Conservation (phyloP, 2,329 filamentous ascomycete species). For the Colletotrichum navitas region DNA sequence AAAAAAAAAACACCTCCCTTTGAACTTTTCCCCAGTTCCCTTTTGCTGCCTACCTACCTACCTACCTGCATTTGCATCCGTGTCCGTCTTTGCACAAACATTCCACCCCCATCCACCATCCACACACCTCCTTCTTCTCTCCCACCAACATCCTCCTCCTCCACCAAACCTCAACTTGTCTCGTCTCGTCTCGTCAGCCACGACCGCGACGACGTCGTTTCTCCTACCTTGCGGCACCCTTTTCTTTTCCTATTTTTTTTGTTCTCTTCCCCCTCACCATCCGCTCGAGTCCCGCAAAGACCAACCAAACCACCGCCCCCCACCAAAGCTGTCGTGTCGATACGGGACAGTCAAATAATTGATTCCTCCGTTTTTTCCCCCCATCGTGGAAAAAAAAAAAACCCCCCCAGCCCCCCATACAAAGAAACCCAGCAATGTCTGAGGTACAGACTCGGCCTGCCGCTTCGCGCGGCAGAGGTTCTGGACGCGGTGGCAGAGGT, state of each 20-base stretch:
- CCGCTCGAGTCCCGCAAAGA: slow-evolving; percentile 46
- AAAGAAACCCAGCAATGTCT: slow-evolving; percentile 74
- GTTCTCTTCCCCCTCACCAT: slow-evolving; percentile 42
- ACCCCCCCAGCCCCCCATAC: slow-evolving; percentile 26
- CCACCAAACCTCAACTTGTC: slow-evolving; percentile 45
- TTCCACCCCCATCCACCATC: slow-evolving; percentile 44
- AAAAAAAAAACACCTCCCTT: slow-evolving; percentile 37
- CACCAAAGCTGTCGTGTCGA: slow-evolving; percentile 41
- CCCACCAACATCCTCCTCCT: slow-evolving; percentile 42
- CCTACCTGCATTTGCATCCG: slow-evolving; percentile 18
- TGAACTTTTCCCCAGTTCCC: slow-evolving; percentile 40
- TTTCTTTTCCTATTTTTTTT: slow-evolving; percentile 47
- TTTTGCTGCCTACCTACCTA: background rate
- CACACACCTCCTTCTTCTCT: slow-evolving; percentile 44
- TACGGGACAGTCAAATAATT: slow-evolving; percentile 41
- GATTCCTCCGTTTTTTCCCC: slow-evolving; percentile 34
- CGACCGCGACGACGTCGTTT: slow-evolving; percentile 41
- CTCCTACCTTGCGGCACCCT: slow-evolving; percentile 36
- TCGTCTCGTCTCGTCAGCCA: slow-evolving; percentile 42
- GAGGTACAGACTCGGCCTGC: slow-evolving; percentile 89
- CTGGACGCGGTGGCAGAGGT: slow-evolving; percentile 86
- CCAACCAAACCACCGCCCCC: slow-evolving; percentile 2
- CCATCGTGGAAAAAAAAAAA: slow-evolving; percentile 41
- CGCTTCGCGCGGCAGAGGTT: slow-evolving; percentile 89
- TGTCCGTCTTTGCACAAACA: slow-evolving; percentile 43